Conservation (phyloP, 2,329 filamentous ascomycete genomes). For the Allantophomopsis cytisporea region DNA sequence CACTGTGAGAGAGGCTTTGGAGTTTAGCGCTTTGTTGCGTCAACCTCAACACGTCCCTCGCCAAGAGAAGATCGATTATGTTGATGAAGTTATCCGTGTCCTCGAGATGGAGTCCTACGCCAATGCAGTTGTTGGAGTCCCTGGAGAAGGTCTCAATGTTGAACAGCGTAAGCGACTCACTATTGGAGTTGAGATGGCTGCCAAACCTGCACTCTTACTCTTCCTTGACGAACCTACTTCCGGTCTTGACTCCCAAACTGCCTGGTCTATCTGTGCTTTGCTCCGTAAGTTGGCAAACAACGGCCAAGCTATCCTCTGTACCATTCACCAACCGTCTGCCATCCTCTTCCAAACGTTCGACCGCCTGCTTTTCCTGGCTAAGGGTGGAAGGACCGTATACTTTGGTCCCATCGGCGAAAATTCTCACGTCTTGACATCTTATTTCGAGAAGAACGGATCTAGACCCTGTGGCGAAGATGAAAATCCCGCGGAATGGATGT, state of each 20-base stretch:
- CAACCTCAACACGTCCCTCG: slow-evolving; percentile 39
- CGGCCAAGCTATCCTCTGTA: slow-evolving; percentile 86
- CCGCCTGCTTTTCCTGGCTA: slow-evolving; percentile 60
- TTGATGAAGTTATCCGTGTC: slow-evolving; percentile 53
- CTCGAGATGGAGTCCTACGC: slow-evolving; percentile 66
- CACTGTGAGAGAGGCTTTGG: slow-evolving; percentile 48
- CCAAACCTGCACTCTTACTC: slow-evolving; percentile 73
- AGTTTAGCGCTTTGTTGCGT: slow-evolving; percentile 48
- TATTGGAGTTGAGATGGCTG: slow-evolving; percentile 83
- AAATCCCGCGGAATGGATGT: slow-evolving; percentile 77
- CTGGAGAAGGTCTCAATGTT: slow-evolving; percentile 68
- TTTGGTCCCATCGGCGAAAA: slow-evolving; percentile 67
- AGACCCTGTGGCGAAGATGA: slow-evolving; percentile 49
- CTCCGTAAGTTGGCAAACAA: slow-evolving; percentile 77
- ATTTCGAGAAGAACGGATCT: slow-evolving; percentile 63
- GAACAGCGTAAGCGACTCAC: slow-evolving; percentile 63
- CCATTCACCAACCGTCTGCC: slow-evolving; percentile 85
- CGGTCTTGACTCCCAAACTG: slow-evolving; percentile 78
- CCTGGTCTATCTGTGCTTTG: slow-evolving; percentile 76
- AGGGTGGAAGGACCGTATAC: slow-evolving; percentile 66
- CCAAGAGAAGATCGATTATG: slow-evolving; percentile 52
- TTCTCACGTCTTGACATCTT: slow-evolving; percentile 51
- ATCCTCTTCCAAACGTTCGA: slow-evolving; percentile 88
- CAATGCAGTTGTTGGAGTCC: slow-evolving; percentile 81
- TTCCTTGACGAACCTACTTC: slow-evolving; percentile 92